phyloP scores from a whole-genome alignment of 192 early-diverging fungal species.

The Phlyctochytrium bullatum region DNA sequence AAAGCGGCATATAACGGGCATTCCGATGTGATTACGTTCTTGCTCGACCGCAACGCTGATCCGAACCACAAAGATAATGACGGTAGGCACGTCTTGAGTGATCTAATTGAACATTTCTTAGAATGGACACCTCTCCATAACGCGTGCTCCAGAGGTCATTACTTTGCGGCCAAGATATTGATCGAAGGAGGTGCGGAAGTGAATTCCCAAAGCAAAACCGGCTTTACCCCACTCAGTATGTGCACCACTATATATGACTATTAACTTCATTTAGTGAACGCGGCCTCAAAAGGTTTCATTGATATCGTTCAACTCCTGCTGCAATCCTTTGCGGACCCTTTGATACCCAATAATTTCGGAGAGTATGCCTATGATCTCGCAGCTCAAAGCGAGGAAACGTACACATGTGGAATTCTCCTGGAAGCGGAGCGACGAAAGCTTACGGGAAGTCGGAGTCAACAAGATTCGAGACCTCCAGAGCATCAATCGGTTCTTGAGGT shows the following conservation, averaged over 20 bases:
- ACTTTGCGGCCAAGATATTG: slow-evolving; percentile 54
- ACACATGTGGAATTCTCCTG: slow-evolving; percentile 67
- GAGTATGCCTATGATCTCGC: slow-evolving; percentile 78
- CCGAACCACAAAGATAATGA: slow-evolving; percentile 67
- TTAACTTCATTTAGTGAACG: slow-evolving; percentile 51
- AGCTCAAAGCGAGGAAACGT: slow-evolving; percentile 60
- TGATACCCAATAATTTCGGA: slow-evolving; percentile 62
- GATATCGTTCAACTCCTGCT: slow-evolving; percentile 66
- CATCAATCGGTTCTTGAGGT: slow-evolving; percentile 58
- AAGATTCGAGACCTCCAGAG: slow-evolving; percentile 1
- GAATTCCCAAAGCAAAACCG: slow-evolving; percentile 59
- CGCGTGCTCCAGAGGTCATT: slow-evolving; percentile 60
- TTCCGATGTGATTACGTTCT: slow-evolving; percentile 51
- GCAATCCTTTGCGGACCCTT: slow-evolving; percentile 55
- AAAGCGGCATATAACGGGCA: slow-evolving; percentile 73
- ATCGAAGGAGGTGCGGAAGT: slow-evolving; percentile 58
- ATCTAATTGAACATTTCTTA: no score
- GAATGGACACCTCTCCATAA: slow-evolving; percentile 86
- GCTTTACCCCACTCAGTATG: slow-evolving; percentile 60
- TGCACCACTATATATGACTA: slow-evolving; percentile 3
- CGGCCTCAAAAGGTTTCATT: slow-evolving; percentile 67
- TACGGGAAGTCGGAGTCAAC: slow-evolving; percentile 18
- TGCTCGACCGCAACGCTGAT: slow-evolving; percentile 60
- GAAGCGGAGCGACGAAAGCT: slow-evolving; percentile 44
- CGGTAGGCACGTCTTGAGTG: no score